Evolutionary conservation across 164 flowering plant species (phyloP), one percentile per base, ranked within the genome.

Genomic region (Vitis cinerea): DNA sequence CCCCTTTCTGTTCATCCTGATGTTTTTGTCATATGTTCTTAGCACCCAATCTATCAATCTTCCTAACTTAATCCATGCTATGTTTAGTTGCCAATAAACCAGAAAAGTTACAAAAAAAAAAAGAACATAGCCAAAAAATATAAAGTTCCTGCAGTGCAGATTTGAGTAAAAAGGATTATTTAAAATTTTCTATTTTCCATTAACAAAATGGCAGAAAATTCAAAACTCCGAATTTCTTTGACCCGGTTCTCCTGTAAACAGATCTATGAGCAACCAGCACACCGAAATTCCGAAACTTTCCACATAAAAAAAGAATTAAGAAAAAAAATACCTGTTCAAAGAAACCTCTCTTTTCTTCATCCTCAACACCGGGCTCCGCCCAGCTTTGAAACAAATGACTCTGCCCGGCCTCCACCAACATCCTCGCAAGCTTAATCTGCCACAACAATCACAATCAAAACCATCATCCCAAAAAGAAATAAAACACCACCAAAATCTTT

Each of bases 291-390:
- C 47, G 4, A 60, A 29, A 29, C 9, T 59, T 50, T 10, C 19
- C 50, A 68, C 63, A 56, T 4, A 4, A 4, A 15, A 15, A 3
- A 64, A 63, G 9, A 4, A 50, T 23, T 23, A 29, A 73, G 8
- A 19, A 47, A 37, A n/a, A 23, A 65, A 23, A 57, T 27, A 89
- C 99, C 96, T 92, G 99, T 67, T 90, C 87, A 64, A 95, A 87
- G 64, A 92, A 90, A 27, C 77, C 74, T 17, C 44, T 75, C 77
- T 95, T 95, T 50, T 82, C 82, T 30, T 86, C 87, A 68, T 90
- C 94, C 17, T 91, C 92, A 48, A 79, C 83, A 3, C 96, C 94
- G 4, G 90, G 93, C 67, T 84, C 90, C 0, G 94, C 76, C 98
- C 98, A 95, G 67, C 84, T 81, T 73, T 82, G 74, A 67, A 95